Base-by-base conservation (phyloP, 768 basidiomycete species). In the Termitomyces sp. region DNA sequence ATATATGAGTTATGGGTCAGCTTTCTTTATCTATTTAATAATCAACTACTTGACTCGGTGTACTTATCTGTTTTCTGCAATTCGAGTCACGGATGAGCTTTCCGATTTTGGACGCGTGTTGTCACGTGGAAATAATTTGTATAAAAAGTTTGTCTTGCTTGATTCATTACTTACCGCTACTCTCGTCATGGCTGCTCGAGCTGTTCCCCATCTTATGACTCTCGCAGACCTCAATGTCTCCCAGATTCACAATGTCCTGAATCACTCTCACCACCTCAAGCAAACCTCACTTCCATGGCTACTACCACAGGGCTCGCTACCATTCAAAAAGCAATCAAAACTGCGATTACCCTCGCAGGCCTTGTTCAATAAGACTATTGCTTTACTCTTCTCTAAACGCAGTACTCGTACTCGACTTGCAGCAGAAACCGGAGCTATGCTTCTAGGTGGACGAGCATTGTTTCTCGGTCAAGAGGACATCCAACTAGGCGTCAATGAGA, bases 401-500 rank as follows among this genome's bases (percentile, higher is more conserved):
- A 92, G 89, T 64, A 98, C 96, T 0, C 83, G 96, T 41, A 99
- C 97, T 0, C 83, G 97, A 12, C 70, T 98, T 7, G 81, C 93
- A 2, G 87, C 89, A 7, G 96, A 99, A 73, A 95, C 93, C 0
- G 83, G 91, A 23, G 72, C 89, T 0, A 65, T 76, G 1, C 70
- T 93, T 12, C 81, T 99, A 0, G 96, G 96, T 18, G 97, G 94
- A 5, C 84, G 86, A 7, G 86, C 96, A 0, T 79, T 98, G 61
- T 99, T 98, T 70, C 76, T 98, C 7, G 94, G 95, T 2, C 73
- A 72, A 44, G 87, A 89, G 2, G 97, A 98, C 66, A 95, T 98
- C 51, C 97, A 99, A 63, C 77, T 99, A 20, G 96, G 96, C 44
- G 94, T 98, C 40, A 99, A 97, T 70, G 97, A 99, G 79, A 83